Evolutionary conservation across 495 filamentous ascomycete species (phyloP).

Genomic region (Annulohypoxylon moriforme): DNA sequence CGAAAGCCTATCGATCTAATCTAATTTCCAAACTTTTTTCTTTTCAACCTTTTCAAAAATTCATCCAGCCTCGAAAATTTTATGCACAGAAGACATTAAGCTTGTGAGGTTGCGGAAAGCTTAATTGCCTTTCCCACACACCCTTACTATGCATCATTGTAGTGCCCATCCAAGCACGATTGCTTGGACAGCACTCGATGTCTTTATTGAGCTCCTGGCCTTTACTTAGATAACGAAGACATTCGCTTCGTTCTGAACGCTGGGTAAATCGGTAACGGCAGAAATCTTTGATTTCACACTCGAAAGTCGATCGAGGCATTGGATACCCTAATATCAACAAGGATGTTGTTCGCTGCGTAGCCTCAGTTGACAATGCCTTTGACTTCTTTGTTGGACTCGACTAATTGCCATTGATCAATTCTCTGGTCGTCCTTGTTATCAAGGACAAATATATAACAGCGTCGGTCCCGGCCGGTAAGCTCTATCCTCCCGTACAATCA

Average conservation of each 20-base stretch:
- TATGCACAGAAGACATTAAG: not conserved
- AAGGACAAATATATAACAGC: not conserved
- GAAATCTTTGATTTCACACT: not conserved
- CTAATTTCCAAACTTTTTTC: not conserved
- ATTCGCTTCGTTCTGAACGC: not conserved
- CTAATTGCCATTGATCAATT: not conserved
- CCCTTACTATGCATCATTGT: not conserved
- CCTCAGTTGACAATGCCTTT: not conserved
- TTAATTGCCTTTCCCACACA: not conserved
- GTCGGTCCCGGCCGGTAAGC: conserved; percentile 27
- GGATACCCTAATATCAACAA: not conserved
- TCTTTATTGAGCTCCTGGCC: not conserved
- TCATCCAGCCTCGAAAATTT: not conserved
- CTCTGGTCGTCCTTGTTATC: not conserved
- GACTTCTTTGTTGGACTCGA: not conserved
- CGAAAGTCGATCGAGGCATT: not conserved
- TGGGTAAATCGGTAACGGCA: not conserved
- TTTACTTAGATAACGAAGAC: not conserved
- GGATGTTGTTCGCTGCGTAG: not conserved
- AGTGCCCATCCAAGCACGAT: not conserved
- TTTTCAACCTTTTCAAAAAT: not conserved
- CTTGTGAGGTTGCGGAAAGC: not conserved
- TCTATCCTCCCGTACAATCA: not conserved
- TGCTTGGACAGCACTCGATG: not conserved
- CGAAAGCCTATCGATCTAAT: not conserved